Conservation (phyloP, 495 filamentous ascomycete species). For the Penicillium longicatenatum region DNA sequence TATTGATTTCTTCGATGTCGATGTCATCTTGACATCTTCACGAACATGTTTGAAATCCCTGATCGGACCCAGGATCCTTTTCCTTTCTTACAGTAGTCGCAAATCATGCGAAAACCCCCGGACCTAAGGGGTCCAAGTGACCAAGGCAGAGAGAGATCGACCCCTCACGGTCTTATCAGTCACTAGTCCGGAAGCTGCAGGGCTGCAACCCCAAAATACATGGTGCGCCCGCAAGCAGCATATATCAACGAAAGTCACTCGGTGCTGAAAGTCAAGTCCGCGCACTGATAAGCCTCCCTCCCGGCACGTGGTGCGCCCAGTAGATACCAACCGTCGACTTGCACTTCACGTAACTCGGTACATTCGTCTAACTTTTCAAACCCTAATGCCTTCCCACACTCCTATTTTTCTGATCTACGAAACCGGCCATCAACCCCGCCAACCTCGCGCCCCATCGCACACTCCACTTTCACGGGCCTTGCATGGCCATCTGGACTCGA, state of each 20-base stretch:
- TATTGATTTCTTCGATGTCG: background rate
- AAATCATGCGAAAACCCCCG: no score
- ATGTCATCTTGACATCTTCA: background rate
- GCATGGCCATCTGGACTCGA: background rate
- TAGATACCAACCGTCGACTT: background rate
- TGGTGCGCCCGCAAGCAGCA: background rate
- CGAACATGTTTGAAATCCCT: background rate
- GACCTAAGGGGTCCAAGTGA: slow-evolving; percentile 1
- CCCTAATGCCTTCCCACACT: background rate
- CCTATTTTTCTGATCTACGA: background rate
- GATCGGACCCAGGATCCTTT: background rate
- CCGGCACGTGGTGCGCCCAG: slow-evolving; percentile 15
- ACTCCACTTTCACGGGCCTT: slow-evolving; percentile 2
- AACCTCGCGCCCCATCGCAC: background rate
- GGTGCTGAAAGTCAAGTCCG: background rate
- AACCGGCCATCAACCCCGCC: slow-evolving; percentile 2
- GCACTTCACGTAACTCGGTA: background rate
- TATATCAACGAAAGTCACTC: background rate
- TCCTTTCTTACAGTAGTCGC: background rate
- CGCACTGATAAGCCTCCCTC: slow-evolving; percentile 21
- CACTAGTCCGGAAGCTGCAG: slow-evolving; percentile 1
- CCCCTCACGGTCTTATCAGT: slow-evolving; percentile 13
- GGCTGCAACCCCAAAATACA: slow-evolving; percentile 11
- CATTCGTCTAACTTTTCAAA: background rate
- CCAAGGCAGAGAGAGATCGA: slow-evolving; percentile 1